Evolutionary conservation across 2,329 filamentous ascomycete species (phyloP), one percentile per base, ranked within the genome.

Genomic region (Botrytis hyacinthi): DNA sequence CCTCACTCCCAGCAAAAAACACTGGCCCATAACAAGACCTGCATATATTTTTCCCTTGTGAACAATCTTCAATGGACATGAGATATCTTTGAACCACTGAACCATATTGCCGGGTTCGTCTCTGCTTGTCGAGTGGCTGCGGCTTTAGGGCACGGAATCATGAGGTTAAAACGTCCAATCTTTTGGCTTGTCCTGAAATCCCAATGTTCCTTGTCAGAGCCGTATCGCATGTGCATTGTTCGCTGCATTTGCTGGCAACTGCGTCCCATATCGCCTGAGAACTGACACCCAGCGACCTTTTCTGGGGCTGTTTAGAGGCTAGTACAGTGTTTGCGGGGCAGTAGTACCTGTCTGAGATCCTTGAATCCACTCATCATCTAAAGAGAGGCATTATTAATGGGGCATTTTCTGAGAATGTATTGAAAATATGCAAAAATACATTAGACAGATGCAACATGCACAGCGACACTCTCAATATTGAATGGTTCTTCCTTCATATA

Each of bases 311-410:
- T 20, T 51, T 42, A 72, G 22, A 72, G 29, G 37, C 32, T 46
- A 72, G 62, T 32, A 51, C 44, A 16, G 40, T 68, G 29, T 40
- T 72, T 72, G 71, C 51, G 71, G 71, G 63, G 71, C 71, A 60
- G 32, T 54, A 32, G 42, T 22, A 44, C 44, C 65, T 57, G 59
- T 57, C 42, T 40, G 51, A 48, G 26, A 72, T 54, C 29, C 32
- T 26, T 35, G 61, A 32, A 59, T 67, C 71, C 46, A 72, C 40
- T 51, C 40, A 72, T 61, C 62, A 67, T 72, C 60, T 46, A 57
- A 57, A 59, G 35, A n/a, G 67, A 51, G 65, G 29, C 35, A 40
- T 67, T 42, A 63, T 54, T 32, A 20, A 57, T 66, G 44, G 60
- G 46, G 20, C 60, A 7, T 32, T 14, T 65, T 46, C 32, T 57